phyloP scores from a whole-genome alignment of 1,284 basidiomycete genomes.

The Fomes fomentarius region DNA sequence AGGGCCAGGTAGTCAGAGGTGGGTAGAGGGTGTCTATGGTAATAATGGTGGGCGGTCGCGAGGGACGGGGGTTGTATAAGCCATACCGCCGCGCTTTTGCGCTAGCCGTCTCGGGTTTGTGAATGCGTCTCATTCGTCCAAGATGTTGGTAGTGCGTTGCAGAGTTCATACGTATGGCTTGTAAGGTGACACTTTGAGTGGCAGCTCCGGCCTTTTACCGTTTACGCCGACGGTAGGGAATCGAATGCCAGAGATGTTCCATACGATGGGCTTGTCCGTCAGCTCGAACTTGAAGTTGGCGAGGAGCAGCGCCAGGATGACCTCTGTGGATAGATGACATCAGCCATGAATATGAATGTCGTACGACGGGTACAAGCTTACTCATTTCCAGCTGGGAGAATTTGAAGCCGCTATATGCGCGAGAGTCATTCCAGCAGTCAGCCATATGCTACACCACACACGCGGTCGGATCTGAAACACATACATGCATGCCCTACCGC shows the following conservation, averaged over 20 bases:
- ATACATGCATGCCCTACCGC: constrained; percentile 35
- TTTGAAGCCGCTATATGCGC: constrained; percentile 32
- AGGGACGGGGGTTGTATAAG: too few relatives aligned
- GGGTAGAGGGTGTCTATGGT: not conserved
- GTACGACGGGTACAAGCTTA: constrained; percentile 20
- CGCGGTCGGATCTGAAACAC: constrained; percentile 1
- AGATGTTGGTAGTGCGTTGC: not conserved
- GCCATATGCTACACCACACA: not conserved
- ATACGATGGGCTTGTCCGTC: constrained; percentile 22
- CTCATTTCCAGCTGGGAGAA: constrained; percentile 37
- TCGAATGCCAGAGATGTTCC: constrained; percentile 25
- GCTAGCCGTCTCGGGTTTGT: too few relatives aligned
- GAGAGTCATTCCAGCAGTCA: not conserved
- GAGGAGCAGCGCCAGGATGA: constrained; percentile 16
- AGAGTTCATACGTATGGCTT: not conserved
- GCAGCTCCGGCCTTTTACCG: constrained; percentile 21
- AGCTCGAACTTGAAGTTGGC: constrained; percentile 18
- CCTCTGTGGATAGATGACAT: constrained; percentile 13
- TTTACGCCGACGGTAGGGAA: constrained; percentile 25
- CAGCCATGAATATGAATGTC: not conserved
- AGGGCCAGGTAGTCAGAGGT: too few relatives aligned
- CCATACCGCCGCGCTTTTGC: too few relatives aligned
- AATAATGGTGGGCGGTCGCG: too few relatives aligned
- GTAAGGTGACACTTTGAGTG: constrained; percentile 20
- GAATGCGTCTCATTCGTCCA: not conserved